A percentile compares a stretch with the other conserved stretches of the same genome.
These are phyloP conservation scores for Ceratobasidium sp. DNA, from an alignment of 1,284 basidiomycete genomes.

Conservation along the genomic window DNA sequence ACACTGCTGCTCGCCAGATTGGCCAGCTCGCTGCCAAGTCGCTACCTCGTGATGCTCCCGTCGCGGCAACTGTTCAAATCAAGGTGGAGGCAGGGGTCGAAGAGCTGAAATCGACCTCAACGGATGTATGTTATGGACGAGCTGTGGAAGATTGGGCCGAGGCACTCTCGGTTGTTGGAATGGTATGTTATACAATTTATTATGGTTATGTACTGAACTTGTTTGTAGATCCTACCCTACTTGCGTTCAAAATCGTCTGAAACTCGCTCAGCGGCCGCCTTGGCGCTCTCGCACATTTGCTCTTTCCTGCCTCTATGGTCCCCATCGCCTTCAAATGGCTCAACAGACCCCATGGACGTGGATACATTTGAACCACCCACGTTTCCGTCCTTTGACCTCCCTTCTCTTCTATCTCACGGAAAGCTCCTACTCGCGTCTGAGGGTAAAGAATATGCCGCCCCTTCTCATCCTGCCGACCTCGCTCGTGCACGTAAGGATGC, in stretches of 20 bases:
- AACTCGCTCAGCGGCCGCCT: slow-evolving; percentile 81
- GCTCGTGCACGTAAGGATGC: slow-evolving; percentile 81
- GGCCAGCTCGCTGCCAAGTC: slow-evolving; percentile 85
- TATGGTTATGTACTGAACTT: background rate
- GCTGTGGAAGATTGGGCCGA: slow-evolving; percentile 73
- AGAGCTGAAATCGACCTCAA: slow-evolving; percentile 26
- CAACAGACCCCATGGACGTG: slow-evolving; percentile 57
- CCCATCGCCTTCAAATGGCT: slow-evolving; percentile 52
- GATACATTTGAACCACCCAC: slow-evolving; percentile 27
- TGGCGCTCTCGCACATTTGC: slow-evolving; percentile 85
- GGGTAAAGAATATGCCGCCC: slow-evolving; percentile 81
- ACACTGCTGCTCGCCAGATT: slow-evolving; percentile 89
- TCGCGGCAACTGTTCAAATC: slow-evolving; percentile 54
- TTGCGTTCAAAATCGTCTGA: slow-evolving; percentile 87
- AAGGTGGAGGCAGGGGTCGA: slow-evolving; percentile 60
- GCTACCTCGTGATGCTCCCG: slow-evolving; percentile 69
- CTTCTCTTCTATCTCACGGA: slow-evolving; percentile 73
- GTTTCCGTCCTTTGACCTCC: slow-evolving; percentile 72
- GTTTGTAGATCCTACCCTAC: slow-evolving; percentile 76
- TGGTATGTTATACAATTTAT: slow-evolving; percentile 57
- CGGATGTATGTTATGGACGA: slow-evolving; percentile 54
- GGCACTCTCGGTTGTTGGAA: slow-evolving; percentile 78
- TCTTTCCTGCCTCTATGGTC: slow-evolving; percentile 82
- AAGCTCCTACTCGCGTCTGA: slow-evolving; percentile 82
- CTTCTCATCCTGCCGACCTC: slow-evolving; percentile 70